Conservation (phyloP, 805 yeast genomes). For the Sporopachydermia lactativora region DNA sequence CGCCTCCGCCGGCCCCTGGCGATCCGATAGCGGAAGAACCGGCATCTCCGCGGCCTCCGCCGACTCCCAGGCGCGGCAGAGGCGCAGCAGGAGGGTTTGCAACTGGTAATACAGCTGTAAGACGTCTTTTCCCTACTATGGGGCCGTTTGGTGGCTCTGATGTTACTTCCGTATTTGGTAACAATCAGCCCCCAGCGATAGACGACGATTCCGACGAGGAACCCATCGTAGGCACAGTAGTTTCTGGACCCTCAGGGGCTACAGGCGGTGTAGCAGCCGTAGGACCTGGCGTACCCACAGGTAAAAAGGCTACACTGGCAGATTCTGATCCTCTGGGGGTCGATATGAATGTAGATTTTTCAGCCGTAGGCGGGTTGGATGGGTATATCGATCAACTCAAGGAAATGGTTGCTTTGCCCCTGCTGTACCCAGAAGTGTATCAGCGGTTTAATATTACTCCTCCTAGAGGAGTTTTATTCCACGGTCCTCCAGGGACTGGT, state of each 20-base stretch:
- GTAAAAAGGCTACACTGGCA: conserved; percentile 48
- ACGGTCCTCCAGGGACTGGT: conserved; percentile 99
- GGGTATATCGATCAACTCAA: conserved; percentile 83
- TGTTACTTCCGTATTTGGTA: conserved; percentile 70
- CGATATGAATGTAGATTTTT: conserved; percentile 72
- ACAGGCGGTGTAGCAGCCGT: conserved; percentile 11
- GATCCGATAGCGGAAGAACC: conserved; percentile 20
- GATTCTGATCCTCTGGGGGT: conserved; percentile 91
- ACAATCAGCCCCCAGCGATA: conserved; percentile 29
- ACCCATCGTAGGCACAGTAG: conserved; percentile 14
- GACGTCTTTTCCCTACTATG: conserved; percentile 79
- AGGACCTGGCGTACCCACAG: conserved; percentile 4
- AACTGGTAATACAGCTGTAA: conserved; percentile 26
- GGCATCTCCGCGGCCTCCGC: conserved; percentile 17
- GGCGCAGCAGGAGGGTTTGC: conserved; percentile 10
- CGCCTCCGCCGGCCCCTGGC: conserved; percentile 53
- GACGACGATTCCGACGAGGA: conserved; percentile 21
- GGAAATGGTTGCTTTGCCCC: conserved; percentile 92
- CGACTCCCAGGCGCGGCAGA: conserved; percentile 23
- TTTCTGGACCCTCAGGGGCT: conserved; percentile 6
- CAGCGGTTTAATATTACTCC: conserved; percentile 85
- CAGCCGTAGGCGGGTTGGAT: conserved; percentile 84
- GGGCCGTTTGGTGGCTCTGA: conserved; percentile 99
- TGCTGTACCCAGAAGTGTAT: conserved; percentile 87
- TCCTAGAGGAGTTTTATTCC: conserved; percentile 93